These are phyloP conservation scores for Rubia yunnanensis DNA, from an alignment of 257 asterid species.

Conservation along the genomic window DNA sequence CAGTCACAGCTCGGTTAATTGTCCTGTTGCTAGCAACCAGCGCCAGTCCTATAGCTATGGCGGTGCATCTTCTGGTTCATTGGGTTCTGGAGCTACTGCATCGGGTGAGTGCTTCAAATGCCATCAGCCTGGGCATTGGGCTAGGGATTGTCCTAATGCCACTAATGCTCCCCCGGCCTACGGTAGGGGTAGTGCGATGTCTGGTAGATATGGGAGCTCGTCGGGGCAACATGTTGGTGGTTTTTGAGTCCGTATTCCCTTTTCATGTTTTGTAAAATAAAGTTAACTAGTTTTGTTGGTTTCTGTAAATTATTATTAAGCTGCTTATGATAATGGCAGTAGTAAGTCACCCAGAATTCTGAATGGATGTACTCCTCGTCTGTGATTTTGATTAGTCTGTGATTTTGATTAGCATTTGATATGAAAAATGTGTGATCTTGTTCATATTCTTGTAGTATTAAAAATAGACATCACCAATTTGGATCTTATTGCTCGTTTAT, in stretches of 20 bases:
- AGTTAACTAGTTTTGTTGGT: background rate
- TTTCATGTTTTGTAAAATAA: constrained; percentile 6
- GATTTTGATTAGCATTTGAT: background rate
- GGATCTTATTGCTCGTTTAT: no score
- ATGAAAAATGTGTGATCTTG: background rate
- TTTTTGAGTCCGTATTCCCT: constrained; percentile 38
- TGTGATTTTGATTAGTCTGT: background rate
- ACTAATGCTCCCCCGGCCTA: constrained; percentile 45
- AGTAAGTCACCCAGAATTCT: background rate
- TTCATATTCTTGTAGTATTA: background rate
- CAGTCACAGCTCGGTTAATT: constrained; percentile 63
- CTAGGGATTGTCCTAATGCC: constrained; percentile 62
- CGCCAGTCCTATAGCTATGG: constrained; percentile 73
- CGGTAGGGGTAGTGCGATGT: constrained; percentile 30
- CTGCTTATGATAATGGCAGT: background rate
- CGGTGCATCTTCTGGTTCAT: constrained; percentile 24
- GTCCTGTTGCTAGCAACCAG: constrained; percentile 57
- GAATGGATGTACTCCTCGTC: background rate
- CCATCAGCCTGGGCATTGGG: constrained; percentile 83
- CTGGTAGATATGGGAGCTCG: constrained; percentile 55
- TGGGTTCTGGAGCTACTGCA: constrained; percentile 28
- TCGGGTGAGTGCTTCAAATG: constrained; percentile 66
- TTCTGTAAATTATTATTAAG: background rate
- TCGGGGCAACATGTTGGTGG: constrained; percentile 68
- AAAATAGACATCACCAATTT: no score